phyloP scores from a whole-genome alignment of 176 grass and related monocot species.

The Olyra latifolia region DNA sequence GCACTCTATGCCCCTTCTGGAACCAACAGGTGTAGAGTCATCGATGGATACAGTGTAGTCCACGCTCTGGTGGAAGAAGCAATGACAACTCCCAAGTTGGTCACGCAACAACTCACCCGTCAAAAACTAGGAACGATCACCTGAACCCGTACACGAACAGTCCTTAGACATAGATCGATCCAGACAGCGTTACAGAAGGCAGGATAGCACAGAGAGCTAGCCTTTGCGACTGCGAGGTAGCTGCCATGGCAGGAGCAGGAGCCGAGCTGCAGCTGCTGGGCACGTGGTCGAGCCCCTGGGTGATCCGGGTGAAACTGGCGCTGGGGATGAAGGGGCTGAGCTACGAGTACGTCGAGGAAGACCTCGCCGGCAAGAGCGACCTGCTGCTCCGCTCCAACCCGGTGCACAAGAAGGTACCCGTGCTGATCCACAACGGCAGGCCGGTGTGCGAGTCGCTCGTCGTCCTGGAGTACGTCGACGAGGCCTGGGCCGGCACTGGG shows the following conservation, averaged over 20 bases:
- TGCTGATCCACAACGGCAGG: constrained; percentile 37
- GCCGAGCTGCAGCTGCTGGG: constrained; percentile 43
- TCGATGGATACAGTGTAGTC: no score
- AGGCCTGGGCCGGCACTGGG: neutral
- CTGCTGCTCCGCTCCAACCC: constrained; percentile 49
- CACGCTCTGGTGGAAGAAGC: no score
- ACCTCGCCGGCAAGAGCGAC: constrained; percentile 39
- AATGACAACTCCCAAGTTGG: neutral
- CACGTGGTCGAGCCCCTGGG: constrained; percentile 30
- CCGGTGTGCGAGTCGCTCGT: constrained; percentile 51
- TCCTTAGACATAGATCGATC: neutral
- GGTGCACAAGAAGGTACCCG: constrained; percentile 51
- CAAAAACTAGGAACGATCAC: neutral
- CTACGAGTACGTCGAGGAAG: constrained; percentile 43
- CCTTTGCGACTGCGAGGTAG: neutral
- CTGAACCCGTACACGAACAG: neutral
- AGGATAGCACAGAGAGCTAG: neutral
- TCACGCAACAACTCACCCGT: neutral
- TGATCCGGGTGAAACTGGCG: constrained; percentile 30
- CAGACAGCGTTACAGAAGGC: neutral
- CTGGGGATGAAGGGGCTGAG: constrained; percentile 22
- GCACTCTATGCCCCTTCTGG: no score
- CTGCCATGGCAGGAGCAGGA: constrained; percentile 29
- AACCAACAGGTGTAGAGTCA: no score
- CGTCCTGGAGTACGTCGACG: constrained; percentile 46